Base-by-base conservation (phyloP, 345 rosid genomes). In the Sapria himalayana region DNA sequence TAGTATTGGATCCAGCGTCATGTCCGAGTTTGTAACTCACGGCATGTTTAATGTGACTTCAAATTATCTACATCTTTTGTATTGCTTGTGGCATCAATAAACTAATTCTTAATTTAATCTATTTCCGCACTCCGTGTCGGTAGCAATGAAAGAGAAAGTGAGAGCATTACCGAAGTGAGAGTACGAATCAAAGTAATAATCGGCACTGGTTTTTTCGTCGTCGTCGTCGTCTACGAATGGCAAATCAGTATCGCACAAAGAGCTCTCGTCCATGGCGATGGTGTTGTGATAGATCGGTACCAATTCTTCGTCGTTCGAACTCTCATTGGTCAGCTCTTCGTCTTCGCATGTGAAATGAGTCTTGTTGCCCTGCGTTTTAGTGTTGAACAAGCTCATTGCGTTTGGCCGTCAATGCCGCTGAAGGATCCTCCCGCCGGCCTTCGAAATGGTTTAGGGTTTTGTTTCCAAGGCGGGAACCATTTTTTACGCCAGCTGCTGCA, bases 121-220 rank as follows among this genome's bases (percentile, higher is more conserved):
- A n/a, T n/a, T n/a, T n/a, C n/a, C n/a, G n/a, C n/a, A n/a, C n/a
- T n/a, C n/a, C n/a, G n/a, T n/a, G n/a, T n/a, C n/a, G n/a, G n/a
- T n/a, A n/a, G n/a, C n/a, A 23, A 5, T 12, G 24, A 19, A 43
- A 38, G 38, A 23, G 45, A 38, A 38, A 38, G 19, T 13, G 33
- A 3, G 12, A n/a, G 12, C 52, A 21, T 29, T 71, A 89, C 98
- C 98, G 43, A 89, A 89, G 69, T 89, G 98, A 52, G 98, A 79
- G 67, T 89, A 82, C 5, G 98, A 89, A 61, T 89, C 93, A 59
- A 89, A 89, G 72, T 82, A 89, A 57, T 89, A 89, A 56, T 89
- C 98, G 36, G 94, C 98, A 51, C 98, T 89, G 52, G 98, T 89
- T 46, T 67, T 65, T 13, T 72, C 73, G 49, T 86, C 93, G 9